Conservation (phyloP, 169 alveolate genomes). For the Eimeria praecox region DNA sequence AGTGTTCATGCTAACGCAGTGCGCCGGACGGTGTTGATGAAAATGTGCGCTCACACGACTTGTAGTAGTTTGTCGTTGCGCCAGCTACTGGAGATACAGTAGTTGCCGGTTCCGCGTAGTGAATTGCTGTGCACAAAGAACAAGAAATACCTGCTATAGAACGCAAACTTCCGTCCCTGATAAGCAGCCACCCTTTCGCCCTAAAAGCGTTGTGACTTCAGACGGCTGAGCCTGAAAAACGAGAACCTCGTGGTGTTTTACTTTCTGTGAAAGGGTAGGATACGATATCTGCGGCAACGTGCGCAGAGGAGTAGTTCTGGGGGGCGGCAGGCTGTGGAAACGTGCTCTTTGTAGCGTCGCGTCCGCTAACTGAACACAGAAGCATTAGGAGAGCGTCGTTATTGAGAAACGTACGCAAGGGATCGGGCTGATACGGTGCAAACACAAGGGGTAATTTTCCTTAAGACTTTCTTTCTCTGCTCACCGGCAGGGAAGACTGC, state of each 20-base stretch:
- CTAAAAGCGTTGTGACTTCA: background rate
- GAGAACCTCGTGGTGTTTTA: background rate
- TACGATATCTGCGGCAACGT: constrained; percentile 15
- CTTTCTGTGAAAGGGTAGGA: constrained; percentile 50
- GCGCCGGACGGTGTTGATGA: background rate
- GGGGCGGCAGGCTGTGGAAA: constrained; percentile 55
- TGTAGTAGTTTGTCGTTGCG: constrained; percentile 51
- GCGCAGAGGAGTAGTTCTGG: constrained; percentile 53
- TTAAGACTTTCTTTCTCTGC: background rate
- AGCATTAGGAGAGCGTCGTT: background rate
- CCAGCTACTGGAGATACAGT: constrained; percentile 50
- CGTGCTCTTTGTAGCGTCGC: constrained; percentile 21
- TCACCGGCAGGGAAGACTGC: constrained; percentile 68
- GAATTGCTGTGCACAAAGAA: constrained; percentile 48
- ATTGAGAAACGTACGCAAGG: background rate
- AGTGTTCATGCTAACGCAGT: background rate
- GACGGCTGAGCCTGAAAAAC: background rate
- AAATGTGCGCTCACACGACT: constrained; percentile 20
- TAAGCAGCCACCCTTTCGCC: background rate
- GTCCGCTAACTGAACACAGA: constrained; percentile 63
- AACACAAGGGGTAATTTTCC: background rate
- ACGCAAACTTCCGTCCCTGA: background rate
- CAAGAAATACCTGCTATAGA: background rate
- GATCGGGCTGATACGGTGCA: background rate
- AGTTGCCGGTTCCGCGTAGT: constrained; percentile 62